Base-by-base conservation (phyloP, 2,329 filamentous ascomycete species). In the Pleomassaria siparia region DNA sequence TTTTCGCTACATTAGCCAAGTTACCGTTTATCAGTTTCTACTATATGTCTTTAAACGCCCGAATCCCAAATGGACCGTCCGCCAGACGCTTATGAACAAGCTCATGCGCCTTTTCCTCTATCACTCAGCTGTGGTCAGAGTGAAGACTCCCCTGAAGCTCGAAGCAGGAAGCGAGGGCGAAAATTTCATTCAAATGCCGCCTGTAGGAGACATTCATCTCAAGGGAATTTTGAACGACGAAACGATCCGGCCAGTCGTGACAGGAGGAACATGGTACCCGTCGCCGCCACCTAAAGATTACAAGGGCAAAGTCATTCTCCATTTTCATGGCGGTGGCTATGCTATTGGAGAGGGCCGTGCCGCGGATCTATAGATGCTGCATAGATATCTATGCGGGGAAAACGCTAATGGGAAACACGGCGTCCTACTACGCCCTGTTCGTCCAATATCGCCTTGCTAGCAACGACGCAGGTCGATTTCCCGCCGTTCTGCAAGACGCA, bases 281-380 rank as follows among this genome's bases (percentile, higher is more conserved):
- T 26, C 45, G 9, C 20, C 32, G 5, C 39, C 39, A 25, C 45
- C 39, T 24, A 33, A 47, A 33, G 40, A 43, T 28, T 32, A 22
- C 28, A 43, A 43, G 26, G 25, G 28, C 28, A 43, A n/a, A 12
- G 62, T 74, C 2, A 56, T 74, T n/a, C 60, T 75, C 22, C 73
- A 76, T 50, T 64, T 76, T 48, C 73, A 75, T 55, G 72, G 73
- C 24, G 74, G 74, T 33, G 72, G 67, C 1, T 76, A 69, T 53
- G 65, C 73, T 2, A 59, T 69, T 43, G 72, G 66, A 18, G 63
- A 65, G 6, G 56, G 68, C 11, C 56, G 53, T 13, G 50, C 50
- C 12, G 63, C 70, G 36, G 50, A 59, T n/a, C n/a, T n/a, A n/a
- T n/a, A n/a, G n/a, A n/a, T n/a, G n/a, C 13, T 59, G 63, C 4